These are phyloP conservation scores for Phytophthora macrochlamydospora DNA, from an alignment of 352 stramenopile genomes.

Conservation along the genomic window DNA sequence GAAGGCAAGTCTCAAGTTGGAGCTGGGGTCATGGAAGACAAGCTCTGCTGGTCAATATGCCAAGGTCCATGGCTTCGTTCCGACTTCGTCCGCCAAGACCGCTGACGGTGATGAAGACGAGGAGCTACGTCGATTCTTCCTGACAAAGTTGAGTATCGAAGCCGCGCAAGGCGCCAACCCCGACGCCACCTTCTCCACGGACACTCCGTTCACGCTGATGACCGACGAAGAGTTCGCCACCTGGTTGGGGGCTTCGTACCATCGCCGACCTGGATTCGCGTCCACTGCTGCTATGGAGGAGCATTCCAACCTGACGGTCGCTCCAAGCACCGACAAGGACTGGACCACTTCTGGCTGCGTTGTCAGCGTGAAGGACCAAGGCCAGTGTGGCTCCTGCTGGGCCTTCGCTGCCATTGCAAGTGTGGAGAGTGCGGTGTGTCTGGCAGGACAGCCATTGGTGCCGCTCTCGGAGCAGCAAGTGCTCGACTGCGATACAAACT, in stretches of 20 bases:
- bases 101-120: constrained; percentile 29
- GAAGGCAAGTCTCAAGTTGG: constrained; percentile 38
- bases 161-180: constrained; percentile 57
- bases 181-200: constrained; percentile 62
- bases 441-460: constrained; percentile 72
- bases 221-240: constrained; percentile 68
- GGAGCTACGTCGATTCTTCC: constrained; percentile 60
- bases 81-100: constrained; percentile 3
- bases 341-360: constrained; percentile 72
- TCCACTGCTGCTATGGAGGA: constrained; percentile 3
- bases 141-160: constrained; percentile 67
- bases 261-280: constrained; percentile 16
- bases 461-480: constrained; percentile 94
- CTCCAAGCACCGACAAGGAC: constrained; percentile 40
- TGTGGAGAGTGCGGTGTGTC: constrained; percentile 91
- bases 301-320: constrained; percentile 13
- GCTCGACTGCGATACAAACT: constrained; percentile 87
- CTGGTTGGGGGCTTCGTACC: constrained; percentile 54
- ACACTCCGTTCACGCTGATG: constrained; percentile 78
- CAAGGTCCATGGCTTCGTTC: constrained; percentile 54
- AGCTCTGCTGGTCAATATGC: constrained; percentile 53
- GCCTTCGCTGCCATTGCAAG: constrained; percentile 94
- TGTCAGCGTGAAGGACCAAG: constrained; percentile 94
- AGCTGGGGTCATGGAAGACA: constrained; percentile 57
- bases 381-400: constrained; percentile 97